These are phyloP conservation scores for Citrus australasica DNA, from an alignment of 345 rosid genomes.

Conservation along the genomic window DNA sequence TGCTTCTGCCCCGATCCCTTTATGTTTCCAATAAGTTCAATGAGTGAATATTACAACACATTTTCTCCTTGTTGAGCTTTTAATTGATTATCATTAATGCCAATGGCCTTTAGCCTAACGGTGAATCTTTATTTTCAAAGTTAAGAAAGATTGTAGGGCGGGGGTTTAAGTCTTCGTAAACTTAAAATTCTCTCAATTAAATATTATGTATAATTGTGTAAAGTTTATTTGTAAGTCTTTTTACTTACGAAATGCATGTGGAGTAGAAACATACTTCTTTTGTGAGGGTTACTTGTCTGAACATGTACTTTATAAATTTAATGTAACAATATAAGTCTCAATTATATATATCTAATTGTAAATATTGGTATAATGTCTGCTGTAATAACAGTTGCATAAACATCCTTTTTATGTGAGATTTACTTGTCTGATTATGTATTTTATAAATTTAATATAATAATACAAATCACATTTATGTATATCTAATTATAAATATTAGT, in stretches of 20 bases:
- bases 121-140: fast-evolving
- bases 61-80: background rate
- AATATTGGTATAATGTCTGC: fast-evolving
- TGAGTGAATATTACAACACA: background rate
- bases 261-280: fast-evolving
- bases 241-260: fast-evolving
- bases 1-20: background rate
- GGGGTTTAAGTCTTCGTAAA: fast-evolving
- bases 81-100: background rate
- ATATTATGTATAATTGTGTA: fast-evolving
- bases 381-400: no score
- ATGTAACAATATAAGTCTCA: no score
- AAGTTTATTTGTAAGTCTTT: no score
- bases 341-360: no score
- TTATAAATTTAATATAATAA: no score
- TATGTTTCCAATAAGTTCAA: background rate
- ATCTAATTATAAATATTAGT: no score
- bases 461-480: fast-evolving
- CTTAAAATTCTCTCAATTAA: no score
- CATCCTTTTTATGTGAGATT: fast-evolving
- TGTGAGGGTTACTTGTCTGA: no score
- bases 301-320: no score
- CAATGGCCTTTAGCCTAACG: fast-evolving
- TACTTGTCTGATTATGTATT: fast-evolving
- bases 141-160: no score